Base-by-base conservation (phyloP, 2,329 filamentous ascomycete species). In the Sphaerostilbella broomeana region DNA sequence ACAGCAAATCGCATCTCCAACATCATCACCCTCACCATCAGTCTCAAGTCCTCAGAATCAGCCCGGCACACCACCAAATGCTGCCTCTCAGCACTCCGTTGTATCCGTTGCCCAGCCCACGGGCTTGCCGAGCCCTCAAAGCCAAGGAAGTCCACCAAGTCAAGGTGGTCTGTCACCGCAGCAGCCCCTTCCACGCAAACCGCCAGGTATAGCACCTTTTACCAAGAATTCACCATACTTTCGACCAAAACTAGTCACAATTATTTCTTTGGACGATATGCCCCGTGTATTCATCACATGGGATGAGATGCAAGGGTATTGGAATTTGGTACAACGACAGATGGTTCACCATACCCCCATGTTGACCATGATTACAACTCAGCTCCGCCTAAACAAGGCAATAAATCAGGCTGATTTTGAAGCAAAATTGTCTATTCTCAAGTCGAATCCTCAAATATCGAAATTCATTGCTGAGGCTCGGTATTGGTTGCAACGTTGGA, bases 401-500 rank as follows among this genome's bases (percentile, higher is more conserved):
- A 46, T 33, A 9, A 51, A 52, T 4, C 50, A 55, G 7, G 39
- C 37, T 1, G 55, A 62, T 15, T 44, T 63, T 3, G 51, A 57
- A 19, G 35, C 21, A 12, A 63, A 57, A 35, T 44, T 64, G 3
- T 40, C 47, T 4, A 57, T 56, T 29, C 51, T 63, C 11, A 55
- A 50, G 20, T 40, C 56, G 30, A 58, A 57, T 15, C 51, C 52
- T 2, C 32, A 39, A 16, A 54, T 65, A 22, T 36, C 44, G 15
- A 55, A 53, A 6, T 64, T 65, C 35, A 48, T 64, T 9, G 55
- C 55, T 15, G 59, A 61, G 22, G 57, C 62, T 10, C 49, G 65
- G 13, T 54, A 57, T 22, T 65, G 62, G 54, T 51, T 69, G 2
- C 56, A 61, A 21, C 47, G 57, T n/a, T 70, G 66, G 66, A 51